Base-by-base conservation (phyloP, 2,329 filamentous ascomycete genomes). In the Rhytidhysteron rufulum region DNA sequence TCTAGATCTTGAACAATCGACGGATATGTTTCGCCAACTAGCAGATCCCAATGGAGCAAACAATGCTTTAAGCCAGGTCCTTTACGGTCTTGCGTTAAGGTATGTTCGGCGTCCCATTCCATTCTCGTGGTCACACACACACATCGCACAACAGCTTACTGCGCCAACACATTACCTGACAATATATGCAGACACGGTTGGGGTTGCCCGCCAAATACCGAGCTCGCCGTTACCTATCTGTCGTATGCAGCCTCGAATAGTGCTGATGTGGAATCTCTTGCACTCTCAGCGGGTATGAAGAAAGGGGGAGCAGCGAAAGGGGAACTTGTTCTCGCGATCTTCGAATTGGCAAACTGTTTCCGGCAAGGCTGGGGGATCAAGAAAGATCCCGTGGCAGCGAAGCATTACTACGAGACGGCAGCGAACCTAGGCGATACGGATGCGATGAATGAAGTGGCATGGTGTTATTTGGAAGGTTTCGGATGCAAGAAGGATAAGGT, bases 401-500 rank as follows among this genome's bases (percentile, higher is more conserved):
- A 76, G 54, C 75, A 95, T 77, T 98, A 97, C 67, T 98, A 97
- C 67, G 91, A 97, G 70, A 96, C 91, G 8, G 93, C 93, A 20
- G 93, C 93, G 45, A 97, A 98, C 64, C 71, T 98, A 51, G 93
- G 93, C 45, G 93, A 98, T 66, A 88, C 87, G 32, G 93, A 98
- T 71, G 93, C 90, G 42, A 95, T 97, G 90, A 95, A 96, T 62
- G 91, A 97, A 67, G 85, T 85, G 39, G 93, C 83, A 25, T 95
- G 89, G 88, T 98, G 93, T 72, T 97, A 93, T 74, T 68, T 94
- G 20, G 86, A 96, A 62, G 93, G 93, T n/a, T 95, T 95, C 67
- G 93, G 93, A 24, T 91, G 89, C 60, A 93, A 89, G 67, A 98
- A 97, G 67, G 90, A 98, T 73, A 97, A 95, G 86, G 91, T 96